Evolutionary conservation across 441 rosid genomes (phyloP).

Genomic region (Metrosideros polymorpha): DNA sequence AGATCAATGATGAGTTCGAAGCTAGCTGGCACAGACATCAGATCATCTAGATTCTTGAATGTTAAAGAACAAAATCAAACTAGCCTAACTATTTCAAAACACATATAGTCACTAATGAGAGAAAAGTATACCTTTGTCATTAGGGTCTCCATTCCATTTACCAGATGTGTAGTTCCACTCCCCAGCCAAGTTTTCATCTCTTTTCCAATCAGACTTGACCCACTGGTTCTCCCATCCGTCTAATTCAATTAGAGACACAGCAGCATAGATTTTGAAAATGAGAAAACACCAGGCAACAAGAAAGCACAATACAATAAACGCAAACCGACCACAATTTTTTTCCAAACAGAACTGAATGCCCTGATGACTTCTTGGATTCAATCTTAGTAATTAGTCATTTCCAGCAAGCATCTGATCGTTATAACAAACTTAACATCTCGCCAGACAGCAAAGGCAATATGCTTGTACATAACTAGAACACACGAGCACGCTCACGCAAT

Average conservation of each 20-base stretch:
- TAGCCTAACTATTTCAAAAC: neutral
- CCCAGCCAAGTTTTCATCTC: slow-evolving; percentile 70
- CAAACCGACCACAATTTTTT: neutral
- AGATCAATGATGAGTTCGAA: neutral
- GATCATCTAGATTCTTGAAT: neutral
- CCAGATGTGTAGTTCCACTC: slow-evolving; percentile 88
- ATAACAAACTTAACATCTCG: neutral
- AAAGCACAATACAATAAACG: neutral
- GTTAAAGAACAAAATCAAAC: neutral
- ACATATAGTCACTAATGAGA: neutral
- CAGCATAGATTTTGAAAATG: neutral
- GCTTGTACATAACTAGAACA: neutral
- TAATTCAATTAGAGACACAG: slow-evolving; percentile 13
- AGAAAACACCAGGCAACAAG: neutral
- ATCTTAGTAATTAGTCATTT: neutral
- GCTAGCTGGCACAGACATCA: neutral
- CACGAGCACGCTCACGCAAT: neutral
- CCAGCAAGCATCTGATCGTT: neutral
- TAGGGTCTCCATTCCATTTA: slow-evolving; percentile 79
- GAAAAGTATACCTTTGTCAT: slow-evolving; percentile 56
- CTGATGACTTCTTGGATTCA: neutral
- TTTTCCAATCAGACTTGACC: slow-evolving; percentile 96
- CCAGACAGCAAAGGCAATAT: neutral
- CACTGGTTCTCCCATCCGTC: slow-evolving; percentile 90
- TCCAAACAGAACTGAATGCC: neutral